Conservation (phyloP, 179 eudicot genomes). For the Sideroxylon spinosum region DNA sequence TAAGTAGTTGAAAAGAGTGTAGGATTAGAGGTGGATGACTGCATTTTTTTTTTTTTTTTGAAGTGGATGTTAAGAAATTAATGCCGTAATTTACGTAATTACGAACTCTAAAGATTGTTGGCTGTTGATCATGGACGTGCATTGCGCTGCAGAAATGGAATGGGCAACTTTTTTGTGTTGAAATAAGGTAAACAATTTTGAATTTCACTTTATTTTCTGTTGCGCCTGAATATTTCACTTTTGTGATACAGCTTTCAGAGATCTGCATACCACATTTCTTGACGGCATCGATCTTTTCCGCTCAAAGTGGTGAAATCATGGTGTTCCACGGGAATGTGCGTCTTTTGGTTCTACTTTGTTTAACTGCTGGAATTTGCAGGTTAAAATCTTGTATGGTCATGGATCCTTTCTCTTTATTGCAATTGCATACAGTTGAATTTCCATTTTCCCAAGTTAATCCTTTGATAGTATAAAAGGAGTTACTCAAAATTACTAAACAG, state of each 20-base stretch:
- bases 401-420: slow-evolving; percentile 38
- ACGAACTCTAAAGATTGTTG: background rate
- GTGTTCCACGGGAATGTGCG: slow-evolving; percentile 70
- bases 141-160: background rate
- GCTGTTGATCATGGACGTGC: background rate
- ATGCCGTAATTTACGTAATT: no score
- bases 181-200: background rate
- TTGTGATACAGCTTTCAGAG: slow-evolving; percentile 73
- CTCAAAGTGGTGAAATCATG: slow-evolving; percentile 62
- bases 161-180: background rate
- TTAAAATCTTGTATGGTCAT: slow-evolving; percentile 80
- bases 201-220: background rate
- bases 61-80: background rate
- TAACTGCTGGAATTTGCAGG: slow-evolving; percentile 97
- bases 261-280: slow-evolving; percentile 92
- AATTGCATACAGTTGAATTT: slow-evolving; percentile 17
- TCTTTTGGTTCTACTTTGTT: slow-evolving; percentile 57
- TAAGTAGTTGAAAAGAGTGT: background rate
- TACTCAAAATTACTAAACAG: background rate
- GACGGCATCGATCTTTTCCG: slow-evolving; percentile 96
- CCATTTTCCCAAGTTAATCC: slow-evolving; percentile 6
- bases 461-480: background rate
- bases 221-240: slow-evolving; percentile 13
- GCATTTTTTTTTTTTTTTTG: background rate
- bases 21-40: background rate